Evolutionary conservation across 176 grass and related monocot genomes (phyloP), one percentile per base, ranked within the genome.

Genomic region (Typha latifolia): DNA sequence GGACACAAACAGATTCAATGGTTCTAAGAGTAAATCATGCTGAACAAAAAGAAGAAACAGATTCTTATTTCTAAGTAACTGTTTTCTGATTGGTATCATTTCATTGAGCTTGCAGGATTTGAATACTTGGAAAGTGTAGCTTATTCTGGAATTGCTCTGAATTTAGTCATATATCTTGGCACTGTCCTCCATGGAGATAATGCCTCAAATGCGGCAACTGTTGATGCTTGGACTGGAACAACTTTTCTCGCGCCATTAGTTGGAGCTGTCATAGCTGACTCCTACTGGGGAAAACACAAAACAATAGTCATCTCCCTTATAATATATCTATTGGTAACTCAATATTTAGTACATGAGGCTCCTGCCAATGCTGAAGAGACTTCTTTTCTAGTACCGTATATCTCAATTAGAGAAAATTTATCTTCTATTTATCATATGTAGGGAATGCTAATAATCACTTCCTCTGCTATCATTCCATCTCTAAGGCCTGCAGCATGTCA

Each of bases 271-370:
- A 74, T 97, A 47, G 85, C 88, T 55, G 93, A 97, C 65, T 76
- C 88, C 14, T 97, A 89, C 66, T 91, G 73, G 88, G 93, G 93
- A 27, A 92, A 92, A 72, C 89, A 97, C 75, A 97, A 82, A 70
- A 97, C 93, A 11, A 69, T 84, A 0, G 12, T 66, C 9, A 84
- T 89, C 72, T 89, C 88, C 29, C 71, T 78, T 63, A 64, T 86
- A 49, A 71, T 96, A n/a, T 96, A 96, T 73, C 65, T 96, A 53
- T 51, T 74, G 56, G 92, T 96, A 84, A 76, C 82, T 72, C 49
- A 64, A 61, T 14, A 20, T 64, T 32, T 43, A 27, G 3, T 21
- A 12, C 18, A 14, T 52, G 53, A 59, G 10, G 53, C 20, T 59
- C 53, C 16, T 3, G 53, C 53, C 20, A 19, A 59, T 21, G 18